Base-by-base conservation (phyloP, 2,329 filamentous ascomycete species). In the Botrytis squamosa region DNA sequence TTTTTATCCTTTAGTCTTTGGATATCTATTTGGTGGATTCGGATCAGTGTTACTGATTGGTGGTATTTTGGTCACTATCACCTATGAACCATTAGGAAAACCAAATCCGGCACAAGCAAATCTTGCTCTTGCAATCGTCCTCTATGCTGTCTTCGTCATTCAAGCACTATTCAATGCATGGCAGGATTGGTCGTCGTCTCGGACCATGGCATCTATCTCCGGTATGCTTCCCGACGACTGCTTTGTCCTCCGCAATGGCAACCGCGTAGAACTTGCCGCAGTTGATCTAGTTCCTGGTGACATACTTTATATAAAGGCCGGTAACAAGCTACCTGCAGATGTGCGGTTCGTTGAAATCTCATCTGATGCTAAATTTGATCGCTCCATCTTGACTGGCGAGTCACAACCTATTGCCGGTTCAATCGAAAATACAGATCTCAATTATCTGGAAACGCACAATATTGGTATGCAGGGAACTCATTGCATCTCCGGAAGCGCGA, bases 401-500 rank as follows among this genome's bases (percentile, higher is more conserved):
- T 90, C 91, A 1, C 83, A 88, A 18, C 90, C 91, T 1, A 82
- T 93, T 22, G 82, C 87, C 6, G 91, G 87, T 4, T 87, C 88
- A 0, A 85, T 91, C 25, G 86, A 92, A 25, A 87, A 86, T 0
- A 91, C 89, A 0, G 91, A 93, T 77, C 84, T 86, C 59, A 94
- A 94, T 81, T 93, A 92, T 78, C 88, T 94, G 52, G 92, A 94
- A 80, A 94, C 92, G 5, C 87, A 88, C 64, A 91, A 90, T 76
- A 92, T 94, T 72, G 92, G 91, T 40, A 85, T 94, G n/a, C 91
- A 93, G 79, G 92, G 92, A 38, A 93, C 92, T 0, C 91, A 94
- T 79, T 93, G 91, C 76, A 89, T 92, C 5, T 89, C 89, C 14
- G 92, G 92, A 1, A 89, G 84, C 33, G 90, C 88, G 67, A 84